Percentiles rank a stretch among this genome's conserved stretches.
Conservation (phyloP, 2,329 filamentous ascomycete species). For the Paecilomyces variotii region DNA sequence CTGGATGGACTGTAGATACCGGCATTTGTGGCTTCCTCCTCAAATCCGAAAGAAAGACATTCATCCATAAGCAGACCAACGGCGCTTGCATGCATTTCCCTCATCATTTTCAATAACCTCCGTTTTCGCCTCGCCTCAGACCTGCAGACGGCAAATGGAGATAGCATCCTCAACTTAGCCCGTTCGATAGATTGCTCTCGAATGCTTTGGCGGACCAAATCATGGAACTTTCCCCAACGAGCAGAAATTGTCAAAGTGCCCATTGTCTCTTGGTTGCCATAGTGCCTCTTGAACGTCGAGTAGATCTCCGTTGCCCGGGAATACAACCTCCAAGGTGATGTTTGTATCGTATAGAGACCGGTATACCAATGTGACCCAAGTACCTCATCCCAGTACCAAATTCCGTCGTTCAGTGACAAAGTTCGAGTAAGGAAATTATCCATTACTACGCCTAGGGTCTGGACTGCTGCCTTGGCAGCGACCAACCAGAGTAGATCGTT, state of each 20-base stretch:
- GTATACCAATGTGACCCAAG: conserved; percentile 70
- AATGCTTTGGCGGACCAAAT: conserved; percentile 67
- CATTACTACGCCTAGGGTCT: conserved; percentile 75
- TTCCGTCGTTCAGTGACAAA: conserved; percentile 72
- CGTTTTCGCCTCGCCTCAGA: conserved; percentile 70
- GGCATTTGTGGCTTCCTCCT: conserved; percentile 47
- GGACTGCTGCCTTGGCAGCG: conserved; percentile 84
- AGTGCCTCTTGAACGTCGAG: conserved; percentile 33
- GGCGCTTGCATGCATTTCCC: conserved; percentile 75
- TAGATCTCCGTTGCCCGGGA: conserved; percentile 64
- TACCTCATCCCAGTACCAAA: conserved; percentile 94
- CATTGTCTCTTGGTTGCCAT: conserved; percentile 29
- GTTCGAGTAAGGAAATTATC: conserved; percentile 74
- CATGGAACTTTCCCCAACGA: conserved; percentile 62
- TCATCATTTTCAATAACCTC: conserved; percentile 60
- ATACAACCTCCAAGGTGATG: conserved; percentile 68
- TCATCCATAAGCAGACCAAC: conserved; percentile 83
- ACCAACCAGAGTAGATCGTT: conserved; percentile 84
- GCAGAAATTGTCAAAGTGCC: conserved; percentile 24
- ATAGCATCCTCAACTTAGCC: conserved; percentile 64
- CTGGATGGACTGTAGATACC: conserved; percentile 34
- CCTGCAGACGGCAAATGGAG: conserved; percentile 67
- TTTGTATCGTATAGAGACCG: conserved; percentile 78
- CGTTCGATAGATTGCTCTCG: conserved; percentile 63
- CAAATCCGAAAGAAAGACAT: conserved; percentile 60